A percentile compares a stretch with the other conserved stretches of the same genome.
These are phyloP conservation scores for Pichia manshurica DNA, from an alignment of 805 yeast genomes.

Conservation along the genomic window DNA sequence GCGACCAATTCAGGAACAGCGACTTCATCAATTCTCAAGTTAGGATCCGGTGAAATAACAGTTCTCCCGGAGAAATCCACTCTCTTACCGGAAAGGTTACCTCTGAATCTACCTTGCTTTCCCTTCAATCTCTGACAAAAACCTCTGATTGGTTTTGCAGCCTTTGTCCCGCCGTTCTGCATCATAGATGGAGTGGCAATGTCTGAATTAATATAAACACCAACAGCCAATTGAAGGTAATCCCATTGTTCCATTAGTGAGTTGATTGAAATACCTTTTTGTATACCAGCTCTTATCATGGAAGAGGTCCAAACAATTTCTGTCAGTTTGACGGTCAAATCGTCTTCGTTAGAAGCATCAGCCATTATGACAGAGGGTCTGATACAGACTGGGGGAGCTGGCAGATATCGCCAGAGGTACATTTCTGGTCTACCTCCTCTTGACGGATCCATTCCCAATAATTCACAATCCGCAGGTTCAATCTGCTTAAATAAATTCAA, in stretches of 20 bases:
- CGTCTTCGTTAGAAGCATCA: constrained; percentile 92
- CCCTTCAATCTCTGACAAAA: constrained; percentile 97
- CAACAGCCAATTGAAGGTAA: constrained; percentile 87
- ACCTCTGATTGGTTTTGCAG: constrained; percentile 83
- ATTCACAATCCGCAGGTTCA: constrained; percentile 81
- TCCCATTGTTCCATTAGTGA: constrained; percentile 99
- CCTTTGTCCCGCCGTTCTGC: constrained; percentile 52
- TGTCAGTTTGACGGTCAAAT: constrained; percentile 88
- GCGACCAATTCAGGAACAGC: constrained; percentile 98
- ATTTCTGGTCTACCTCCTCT: constrained; percentile 92
- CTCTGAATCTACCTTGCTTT: constrained; percentile 98
- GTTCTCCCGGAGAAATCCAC: constrained; percentile 98
- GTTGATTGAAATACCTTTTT: constrained; percentile 88
- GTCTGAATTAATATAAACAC: constrained; percentile 96
- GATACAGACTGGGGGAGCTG: constrained; percentile 98
- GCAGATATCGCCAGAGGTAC: constrained; percentile 94
- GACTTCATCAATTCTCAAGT: constrained; percentile 88
- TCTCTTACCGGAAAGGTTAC: constrained; percentile 95
- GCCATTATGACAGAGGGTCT: constrained; percentile 95
- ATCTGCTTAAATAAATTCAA: constrained; percentile 82
- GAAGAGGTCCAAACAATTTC: constrained; percentile 98
- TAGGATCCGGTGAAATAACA: constrained; percentile 98
- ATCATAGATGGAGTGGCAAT: constrained; percentile 75
- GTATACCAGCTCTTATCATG: constrained; percentile 87
- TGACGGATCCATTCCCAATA: constrained; percentile 83